Percentiles rank a stretch among this genome's conserved stretches.
phyloP scores from a whole-genome alignment of 2,329 filamentous ascomycete genomes.

The Salinomyces thailandicus region DNA sequence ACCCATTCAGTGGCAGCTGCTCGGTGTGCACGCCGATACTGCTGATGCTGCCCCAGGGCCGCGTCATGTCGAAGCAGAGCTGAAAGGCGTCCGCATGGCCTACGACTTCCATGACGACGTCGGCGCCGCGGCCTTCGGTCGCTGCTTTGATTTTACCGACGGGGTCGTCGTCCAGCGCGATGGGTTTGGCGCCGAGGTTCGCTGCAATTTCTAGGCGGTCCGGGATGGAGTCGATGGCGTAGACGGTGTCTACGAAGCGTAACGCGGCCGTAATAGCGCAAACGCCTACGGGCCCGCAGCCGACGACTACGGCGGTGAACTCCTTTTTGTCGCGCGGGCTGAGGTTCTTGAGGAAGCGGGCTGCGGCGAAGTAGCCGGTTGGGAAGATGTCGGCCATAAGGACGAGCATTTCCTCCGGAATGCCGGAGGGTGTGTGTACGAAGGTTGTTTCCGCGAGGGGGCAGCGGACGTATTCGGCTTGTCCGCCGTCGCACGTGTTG shows the following conservation, averaged over 20 bases:
- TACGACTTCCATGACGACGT: slow-evolving; percentile 58
- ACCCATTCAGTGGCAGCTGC: slow-evolving; percentile 37
- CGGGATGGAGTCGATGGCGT: slow-evolving; percentile 47
- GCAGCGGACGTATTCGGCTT: slow-evolving; percentile 49
- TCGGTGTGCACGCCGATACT: slow-evolving; percentile 39
- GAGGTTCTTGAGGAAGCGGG: slow-evolving; percentile 62
- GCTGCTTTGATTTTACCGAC: slow-evolving; percentile 61
- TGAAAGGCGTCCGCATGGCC: slow-evolving; percentile 39
- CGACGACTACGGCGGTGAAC: slow-evolving; percentile 66
- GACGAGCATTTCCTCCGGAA: slow-evolving; percentile 64
- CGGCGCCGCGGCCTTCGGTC: slow-evolving; percentile 71
- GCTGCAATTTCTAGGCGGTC: slow-evolving; percentile 63
- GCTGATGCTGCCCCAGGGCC: slow-evolving; percentile 40
- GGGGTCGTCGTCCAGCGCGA: slow-evolving; percentile 52
- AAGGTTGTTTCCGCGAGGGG: slow-evolving; percentile 72
- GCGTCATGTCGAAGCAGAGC: slow-evolving; percentile 38
- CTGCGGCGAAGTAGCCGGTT: slow-evolving; percentile 68
- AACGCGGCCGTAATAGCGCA: slow-evolving; percentile 47
- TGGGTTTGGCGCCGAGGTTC: slow-evolving; percentile 66
- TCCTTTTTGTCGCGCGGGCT: slow-evolving; percentile 48
- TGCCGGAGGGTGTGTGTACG: slow-evolving; percentile 60
- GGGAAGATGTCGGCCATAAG: slow-evolving; percentile 93
- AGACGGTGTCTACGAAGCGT: slow-evolving; percentile 25
- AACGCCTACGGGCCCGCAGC: slow-evolving; percentile 69
- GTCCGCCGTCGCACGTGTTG: slow-evolving; percentile 24